Percentiles rank a stretch among this genome's conserved stretches.
Conservation (phyloP, 1,139 yeast species). For the Meyerozyma smithsonii region DNA sequence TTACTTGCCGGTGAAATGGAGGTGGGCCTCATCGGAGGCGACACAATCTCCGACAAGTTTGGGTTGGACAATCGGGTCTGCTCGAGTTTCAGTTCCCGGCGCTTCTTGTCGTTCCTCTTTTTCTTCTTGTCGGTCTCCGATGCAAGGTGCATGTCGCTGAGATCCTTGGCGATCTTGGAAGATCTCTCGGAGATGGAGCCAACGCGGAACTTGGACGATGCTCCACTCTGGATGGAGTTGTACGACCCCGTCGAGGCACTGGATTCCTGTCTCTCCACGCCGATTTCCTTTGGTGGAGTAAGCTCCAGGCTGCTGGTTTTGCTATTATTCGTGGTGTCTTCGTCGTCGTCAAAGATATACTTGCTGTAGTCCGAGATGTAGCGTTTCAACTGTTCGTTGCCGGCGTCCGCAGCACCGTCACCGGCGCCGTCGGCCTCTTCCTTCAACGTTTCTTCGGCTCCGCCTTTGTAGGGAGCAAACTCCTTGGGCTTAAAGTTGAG, state of each 20-base stretch:
- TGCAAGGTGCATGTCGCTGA: slow-evolving; percentile 1
- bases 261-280: slow-evolving; percentile 22
- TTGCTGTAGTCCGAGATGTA: slow-evolving; percentile 33
- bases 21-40: neutral
- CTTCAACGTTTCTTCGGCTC: slow-evolving; percentile 6
- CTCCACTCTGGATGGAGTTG: slow-evolving; percentile 37
- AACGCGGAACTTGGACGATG: slow-evolving; percentile 31
- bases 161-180: slow-evolving; percentile 10
- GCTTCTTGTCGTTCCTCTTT: neutral
- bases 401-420: neutral
- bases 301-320: too few species aligned
- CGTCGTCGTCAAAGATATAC: slow-evolving; percentile 27
- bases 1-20: neutral
- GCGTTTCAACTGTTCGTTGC: slow-evolving; percentile 3
- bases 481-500: slow-evolving; percentile 22
- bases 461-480: slow-evolving; percentile 10
- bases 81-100: neutral
- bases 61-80: slow-evolving; percentile 1
- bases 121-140: neutral
- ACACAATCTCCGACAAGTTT: neutral
- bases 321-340: slow-evolving; percentile 7
- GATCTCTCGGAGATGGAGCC: slow-evolving; percentile 19
- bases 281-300: slow-evolving; percentile 13
- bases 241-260: slow-evolving; percentile 22
- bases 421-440: slow-evolving; percentile 4